These are phyloP conservation scores for Teunomyces panamensis DNA, from an alignment of 805 yeast species.

Conservation along the genomic window DNA sequence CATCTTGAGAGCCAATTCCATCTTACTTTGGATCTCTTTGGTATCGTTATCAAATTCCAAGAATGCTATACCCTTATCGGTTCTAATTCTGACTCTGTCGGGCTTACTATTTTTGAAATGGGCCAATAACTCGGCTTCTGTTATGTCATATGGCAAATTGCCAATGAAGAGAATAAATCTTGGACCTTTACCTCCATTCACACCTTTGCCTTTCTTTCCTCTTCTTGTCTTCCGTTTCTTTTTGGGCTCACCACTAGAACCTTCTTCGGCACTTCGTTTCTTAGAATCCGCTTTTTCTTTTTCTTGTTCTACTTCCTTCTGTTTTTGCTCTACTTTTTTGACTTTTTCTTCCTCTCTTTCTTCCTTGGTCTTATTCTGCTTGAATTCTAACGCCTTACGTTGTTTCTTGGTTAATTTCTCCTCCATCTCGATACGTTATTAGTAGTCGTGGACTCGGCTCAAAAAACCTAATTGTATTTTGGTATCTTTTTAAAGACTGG, in stretches of 20 bases:
- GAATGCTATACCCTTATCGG: slow-evolving; percentile 89
- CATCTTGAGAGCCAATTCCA: slow-evolving; percentile 81
- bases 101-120: slow-evolving; percentile 79
- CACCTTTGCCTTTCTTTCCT: slow-evolving; percentile 70
- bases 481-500: neutral
- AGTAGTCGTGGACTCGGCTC: neutral
- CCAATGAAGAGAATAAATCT: slow-evolving; percentile 88
- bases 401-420: slow-evolving; percentile 63
- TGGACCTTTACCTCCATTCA: slow-evolving; percentile 47
- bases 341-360: slow-evolving; percentile 34
- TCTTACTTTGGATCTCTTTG: slow-evolving; percentile 66
- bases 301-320: slow-evolving; percentile 27
- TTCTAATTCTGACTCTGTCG: slow-evolving; percentile 70
- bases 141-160: slow-evolving; percentile 73
- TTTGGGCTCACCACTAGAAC: slow-evolving; percentile 8
- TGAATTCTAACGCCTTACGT: slow-evolving; percentile 59
- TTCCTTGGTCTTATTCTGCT: slow-evolving; percentile 40
- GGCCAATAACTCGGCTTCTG: slow-evolving; percentile 55
- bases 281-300: slow-evolving; percentile 26
- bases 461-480: neutral
- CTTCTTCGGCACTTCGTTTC: slow-evolving; percentile 18
- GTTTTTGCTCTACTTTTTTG: slow-evolving; percentile 31
- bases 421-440: slow-evolving; percentile 7
- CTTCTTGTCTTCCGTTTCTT: slow-evolving; percentile 69
- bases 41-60: slow-evolving; percentile 67